Evolutionary conservation across 352 stramenopile genomes (phyloP).

Genomic region (Globisporangium paroecandrum): DNA sequence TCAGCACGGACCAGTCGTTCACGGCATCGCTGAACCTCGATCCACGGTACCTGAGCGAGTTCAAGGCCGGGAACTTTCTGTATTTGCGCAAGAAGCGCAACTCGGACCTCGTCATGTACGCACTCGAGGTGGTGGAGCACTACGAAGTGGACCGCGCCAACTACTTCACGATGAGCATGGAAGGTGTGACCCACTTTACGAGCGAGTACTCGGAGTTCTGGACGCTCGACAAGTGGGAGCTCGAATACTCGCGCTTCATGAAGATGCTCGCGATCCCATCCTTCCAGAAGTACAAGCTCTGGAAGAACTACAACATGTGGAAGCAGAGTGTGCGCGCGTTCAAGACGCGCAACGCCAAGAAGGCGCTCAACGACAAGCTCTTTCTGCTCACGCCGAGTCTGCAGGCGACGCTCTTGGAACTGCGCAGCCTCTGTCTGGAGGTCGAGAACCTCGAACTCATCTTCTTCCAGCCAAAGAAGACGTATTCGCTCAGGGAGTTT

Average conservation of each 20-base stretch:
- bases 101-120: slow-evolving; percentile 77
- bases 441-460: slow-evolving; percentile 68
- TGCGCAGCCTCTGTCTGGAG: slow-evolving; percentile 75
- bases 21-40: slow-evolving; percentile 75
- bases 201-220: slow-evolving; percentile 88
- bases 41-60: slow-evolving; percentile 68
- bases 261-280: slow-evolving; percentile 90
- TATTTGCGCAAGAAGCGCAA: slow-evolving; percentile 69
- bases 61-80: slow-evolving; percentile 78
- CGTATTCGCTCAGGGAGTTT: slow-evolving; percentile 83
- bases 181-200: slow-evolving; percentile 92
- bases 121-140: slow-evolving; percentile 79
- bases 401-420: slow-evolving; percentile 67
- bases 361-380: slow-evolving; percentile 72
- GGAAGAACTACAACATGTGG: slow-evolving; percentile 95
- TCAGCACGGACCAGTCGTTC: slow-evolving; percentile 45
- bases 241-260: slow-evolving; percentile 90
- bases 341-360: slow-evolving; percentile 88
- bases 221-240: slow-evolving; percentile 90
- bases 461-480: slow-evolving; percentile 58
- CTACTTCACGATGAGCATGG: slow-evolving; percentile 93
- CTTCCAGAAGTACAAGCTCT: slow-evolving; percentile 91
- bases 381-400: slow-evolving; percentile 89
- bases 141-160: slow-evolving; percentile 77
- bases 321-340: slow-evolving; percentile 79